Evolutionary conservation across 2,329 filamentous ascomycete species (phyloP).

Genomic region (Ascochyta koolunga): DNA sequence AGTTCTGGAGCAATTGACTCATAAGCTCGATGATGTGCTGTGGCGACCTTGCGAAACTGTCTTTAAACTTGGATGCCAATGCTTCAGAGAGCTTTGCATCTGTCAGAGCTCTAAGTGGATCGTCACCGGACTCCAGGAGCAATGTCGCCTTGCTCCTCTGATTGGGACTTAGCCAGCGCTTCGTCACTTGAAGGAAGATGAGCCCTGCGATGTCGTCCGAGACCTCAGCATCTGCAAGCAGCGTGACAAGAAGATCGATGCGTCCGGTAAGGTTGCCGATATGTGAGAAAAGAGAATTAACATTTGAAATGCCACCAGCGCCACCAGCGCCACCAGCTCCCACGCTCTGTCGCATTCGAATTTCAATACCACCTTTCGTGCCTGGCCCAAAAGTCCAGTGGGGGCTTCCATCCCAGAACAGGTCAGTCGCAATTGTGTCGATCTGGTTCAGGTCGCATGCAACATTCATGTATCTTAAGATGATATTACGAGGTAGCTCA

Average conservation of each 20-base stretch:
- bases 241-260: constrained; percentile 30
- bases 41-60: constrained; percentile 68
- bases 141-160: constrained; percentile 21
- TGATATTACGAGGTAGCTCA: constrained; percentile 28
- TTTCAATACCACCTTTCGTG: constrained; percentile 58
- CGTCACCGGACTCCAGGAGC: constrained; percentile 42
- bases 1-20: constrained; percentile 61
- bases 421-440: constrained; percentile 57
- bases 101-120: constrained; percentile 58
- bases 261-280: constrained; percentile 38
- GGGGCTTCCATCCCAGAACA: constrained; percentile 61
- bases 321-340: constrained; percentile 71
- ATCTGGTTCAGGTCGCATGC: constrained; percentile 60
- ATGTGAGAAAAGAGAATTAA: constrained; percentile 67
- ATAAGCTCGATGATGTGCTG: constrained; percentile 69
- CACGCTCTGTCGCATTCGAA: constrained; percentile 66
- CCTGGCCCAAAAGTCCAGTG: constrained; percentile 62
- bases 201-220: constrained; percentile 62
- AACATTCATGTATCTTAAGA: constrained; percentile 60
- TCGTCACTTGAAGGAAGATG: constrained; percentile 66
- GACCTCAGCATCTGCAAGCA: constrained; percentile 57
- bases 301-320: constrained; percentile 70
- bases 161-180: constrained; percentile 59
- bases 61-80: constrained; percentile 67
- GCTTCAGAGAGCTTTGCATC: constrained; percentile 69